phyloP scores from a whole-genome alignment of 2,329 filamentous ascomycete species.

The Bipolaris cookei region DNA sequence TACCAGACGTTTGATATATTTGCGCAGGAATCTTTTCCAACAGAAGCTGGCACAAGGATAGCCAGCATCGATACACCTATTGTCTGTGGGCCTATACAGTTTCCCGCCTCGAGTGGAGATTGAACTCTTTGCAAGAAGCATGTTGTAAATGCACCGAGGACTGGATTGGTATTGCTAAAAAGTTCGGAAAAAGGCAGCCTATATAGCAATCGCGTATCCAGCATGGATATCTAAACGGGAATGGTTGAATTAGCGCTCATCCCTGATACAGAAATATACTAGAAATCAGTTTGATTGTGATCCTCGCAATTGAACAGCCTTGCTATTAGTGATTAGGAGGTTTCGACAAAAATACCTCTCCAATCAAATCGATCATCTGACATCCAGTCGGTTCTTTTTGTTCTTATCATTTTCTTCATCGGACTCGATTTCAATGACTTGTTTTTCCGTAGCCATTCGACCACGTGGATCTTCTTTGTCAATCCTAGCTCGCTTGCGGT shows the following conservation, averaged over 20 bases:
- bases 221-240: no score
- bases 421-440: not conserved
- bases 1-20: not conserved
- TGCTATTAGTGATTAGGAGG: no score
- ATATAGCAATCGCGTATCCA: no score
- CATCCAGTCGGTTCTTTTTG: no score
- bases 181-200: no score
- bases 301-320: not conserved
- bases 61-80: not conserved
- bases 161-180: no score
- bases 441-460: no score
- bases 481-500: not conserved
- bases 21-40: no score
- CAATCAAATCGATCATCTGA: no score
- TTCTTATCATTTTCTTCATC: not conserved
- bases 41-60: not conserved
- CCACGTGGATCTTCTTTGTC: not conserved
- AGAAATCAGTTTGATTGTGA: not conserved
- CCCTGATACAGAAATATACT: not conserved
- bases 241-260: no score
- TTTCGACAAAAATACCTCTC: no score
- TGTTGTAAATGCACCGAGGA: not conserved
- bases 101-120: no score
- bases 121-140: not conserved
- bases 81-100: not conserved